Evolutionary conservation across 2,329 filamentous ascomycete species (phyloP), one percentile per base, ranked within the genome.

Genomic region (Colletotrichum sp.): DNA sequence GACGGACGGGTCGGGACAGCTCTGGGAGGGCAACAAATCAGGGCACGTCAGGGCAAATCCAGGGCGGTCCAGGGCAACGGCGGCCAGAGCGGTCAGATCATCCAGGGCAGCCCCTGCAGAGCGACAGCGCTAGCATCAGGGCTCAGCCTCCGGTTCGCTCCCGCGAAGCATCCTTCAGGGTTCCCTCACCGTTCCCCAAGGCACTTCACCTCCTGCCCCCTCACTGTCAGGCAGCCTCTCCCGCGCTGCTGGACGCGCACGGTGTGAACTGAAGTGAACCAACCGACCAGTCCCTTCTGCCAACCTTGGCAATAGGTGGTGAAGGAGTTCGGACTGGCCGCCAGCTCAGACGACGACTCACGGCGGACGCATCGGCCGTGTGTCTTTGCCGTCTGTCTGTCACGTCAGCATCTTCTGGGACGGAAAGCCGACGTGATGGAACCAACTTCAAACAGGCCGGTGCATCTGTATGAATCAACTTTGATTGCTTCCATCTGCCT

Each of bases 261-360:
- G 10, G 44, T 24, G n/a, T 64, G 62, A 64, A 18, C 10, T 34
- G 59, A 44, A 64, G 21, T 67, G 59, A 63, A 34, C 34, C 52
- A 21, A 44, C 39, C 18, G 39, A n/a, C 39, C 16, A 44, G 39
- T 44, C 18, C 18, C 39, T n/a, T 18, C 39, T 44, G 18, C 39
- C 9, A 44, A 18, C 39, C 36, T 39, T 39, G 36, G 36, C 7
- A 39, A 39, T n/a, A 44, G 39, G 39, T 44, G 18, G 39, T 21
- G 55, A 36, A 73, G 28, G 15, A 64, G 62, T 67, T 75, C 55
- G 72, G 72, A 72, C 69, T 72, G 63, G 28, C 72, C 69, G 69
- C 32, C 36, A 64, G 72, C 72, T 75, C 69, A 57, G 69, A 24
- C 44, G 44, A 52, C 44, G 69, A 72, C 39, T 12, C 34, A 52